A percentile compares a stretch with the other conserved stretches of the same genome.
Conservation (phyloP, 1,139 yeast genomes). For the Petasospora fabianii region DNA sequence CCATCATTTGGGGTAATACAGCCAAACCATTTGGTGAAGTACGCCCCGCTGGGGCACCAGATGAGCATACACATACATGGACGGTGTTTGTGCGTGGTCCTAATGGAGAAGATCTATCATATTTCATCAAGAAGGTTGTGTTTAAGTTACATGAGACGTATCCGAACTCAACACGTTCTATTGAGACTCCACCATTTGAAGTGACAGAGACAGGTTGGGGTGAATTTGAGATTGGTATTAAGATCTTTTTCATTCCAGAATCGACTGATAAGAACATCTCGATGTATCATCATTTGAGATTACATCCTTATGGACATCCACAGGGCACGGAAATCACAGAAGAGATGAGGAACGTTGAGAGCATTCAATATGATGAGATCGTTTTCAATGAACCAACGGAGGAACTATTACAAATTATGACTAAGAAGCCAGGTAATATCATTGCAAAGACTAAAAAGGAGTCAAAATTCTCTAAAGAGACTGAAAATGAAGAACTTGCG, state of each 20-base stretch:
- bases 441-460: constrained; percentile 57
- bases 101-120: constrained; percentile 74
- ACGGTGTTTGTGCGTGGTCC: constrained; percentile 90
- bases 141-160: constrained; percentile 95
- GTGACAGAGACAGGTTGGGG: constrained; percentile 99
- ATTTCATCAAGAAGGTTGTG: constrained; percentile 83
- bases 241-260: constrained; percentile 79
- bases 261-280: constrained; percentile 86
- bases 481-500: constrained; percentile 77
- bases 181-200: constrained; percentile 90
- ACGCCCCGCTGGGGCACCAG: constrained; percentile 68
- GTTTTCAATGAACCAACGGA: constrained; percentile 97
- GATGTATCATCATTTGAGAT: constrained; percentile 81
- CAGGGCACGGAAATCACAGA: constrained; percentile 31
- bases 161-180: constrained; percentile 74
- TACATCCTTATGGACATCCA: constrained; percentile 73
- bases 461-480: constrained; percentile 44
- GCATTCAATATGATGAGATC: constrained; percentile 81
- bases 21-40: constrained; percentile 69
- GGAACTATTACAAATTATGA: constrained; percentile 71
- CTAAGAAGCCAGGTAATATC: constrained; percentile 69
- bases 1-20: constrained; percentile 82
- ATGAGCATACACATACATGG: constrained; percentile 95
- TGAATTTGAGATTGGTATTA: constrained; percentile 88
- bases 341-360: constrained; percentile 46